Base-by-base conservation (phyloP, 192 early-diverging fungal genomes). In the Gigaspora rosea region DNA sequence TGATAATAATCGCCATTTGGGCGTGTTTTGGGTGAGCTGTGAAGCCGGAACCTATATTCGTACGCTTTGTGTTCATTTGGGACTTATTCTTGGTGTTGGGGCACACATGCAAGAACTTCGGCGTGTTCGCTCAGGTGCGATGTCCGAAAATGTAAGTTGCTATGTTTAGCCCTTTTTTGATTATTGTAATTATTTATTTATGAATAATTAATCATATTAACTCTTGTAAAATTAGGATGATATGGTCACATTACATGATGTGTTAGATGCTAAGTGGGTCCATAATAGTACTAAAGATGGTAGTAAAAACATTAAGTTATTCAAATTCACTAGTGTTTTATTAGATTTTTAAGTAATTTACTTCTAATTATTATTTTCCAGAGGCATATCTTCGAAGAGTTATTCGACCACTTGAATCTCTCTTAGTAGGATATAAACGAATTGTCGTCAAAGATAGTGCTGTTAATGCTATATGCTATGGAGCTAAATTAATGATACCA, bases 91-190 rank as follows among this genome's bases (percentile, higher is more conserved):
- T 64, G 94, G 94, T 65, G 94, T 94, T 69, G 97, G 97, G 80
- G 97, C 96, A 18, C 97, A 99, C 80, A 99, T 99, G 97, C 95
- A 97, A 88, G 97, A 99, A 86, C 92, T 99, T 71, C 91, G 97
- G 71, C 91, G 97, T 84, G 96, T 99, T 58, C 91, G 97, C 49
- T 96, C 94, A 62, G 97, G 97, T 59, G 92, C 93, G 49, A 86
- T 92, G 70, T 90, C 92, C 7, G 97, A 99, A 85, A 91, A 93
- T 82, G 89, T 90, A 80, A 75, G 82, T 81, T 22, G n/a, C 22
- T 8, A 51, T 35, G 56, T 69, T 15, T 22, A 41, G 22, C 49
- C 13, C 69, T 47, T 56, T 61, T 41, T 71, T 56, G 36, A 48
- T n/a, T 35, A 4, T 57, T 52, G n/a, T 13, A 63, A n/a, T 47